Percentiles rank a stretch among this genome's conserved stretches.
Conservation (phyloP, 169 alveolate species). For the Eimeria tenella region DNA sequence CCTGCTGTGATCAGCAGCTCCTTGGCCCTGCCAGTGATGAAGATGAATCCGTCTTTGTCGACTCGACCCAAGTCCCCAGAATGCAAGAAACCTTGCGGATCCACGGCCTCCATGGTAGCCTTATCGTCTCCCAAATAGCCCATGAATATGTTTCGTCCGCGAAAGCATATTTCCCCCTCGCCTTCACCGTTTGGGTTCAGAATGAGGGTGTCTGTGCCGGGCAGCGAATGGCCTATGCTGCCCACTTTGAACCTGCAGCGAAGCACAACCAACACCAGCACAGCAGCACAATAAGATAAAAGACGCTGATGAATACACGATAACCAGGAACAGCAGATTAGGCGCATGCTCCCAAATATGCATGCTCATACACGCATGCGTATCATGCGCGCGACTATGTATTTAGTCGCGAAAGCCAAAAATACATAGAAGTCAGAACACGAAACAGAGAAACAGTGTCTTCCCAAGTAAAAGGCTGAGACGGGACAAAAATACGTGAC, state of each 20-base stretch:
- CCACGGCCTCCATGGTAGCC: slow-evolving; percentile 88
- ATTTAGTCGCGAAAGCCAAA: no score
- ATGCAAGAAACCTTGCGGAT: slow-evolving; percentile 89
- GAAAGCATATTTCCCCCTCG: slow-evolving; percentile 90
- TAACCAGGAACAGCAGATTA: no score
- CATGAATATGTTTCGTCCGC: slow-evolving; percentile 90
- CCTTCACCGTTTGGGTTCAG: slow-evolving; percentile 84
- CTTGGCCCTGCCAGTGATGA: slow-evolving; percentile 89
- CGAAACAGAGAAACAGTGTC: no score
- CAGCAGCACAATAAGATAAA: neutral
- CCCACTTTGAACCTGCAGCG: slow-evolving; percentile 70
- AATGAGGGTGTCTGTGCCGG: slow-evolving; percentile 85
- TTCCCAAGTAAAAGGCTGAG: no score
- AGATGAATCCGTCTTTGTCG: slow-evolving; percentile 84
- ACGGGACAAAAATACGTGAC: no score
- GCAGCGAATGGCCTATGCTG: slow-evolving; percentile 84
- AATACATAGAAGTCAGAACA: no score
- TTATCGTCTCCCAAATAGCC: slow-evolving; percentile 87
- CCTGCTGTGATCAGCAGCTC: slow-evolving; percentile 92
- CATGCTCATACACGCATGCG: neutral
- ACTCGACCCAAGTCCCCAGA: slow-evolving; percentile 92
- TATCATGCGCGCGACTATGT: neutral
- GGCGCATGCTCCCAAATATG: neutral
- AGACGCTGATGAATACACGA: neutral
- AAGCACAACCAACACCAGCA: neutral